phyloP scores from a whole-genome alignment of 1,284 basidiomycete species.

The Ganoderma lucidum region DNA sequence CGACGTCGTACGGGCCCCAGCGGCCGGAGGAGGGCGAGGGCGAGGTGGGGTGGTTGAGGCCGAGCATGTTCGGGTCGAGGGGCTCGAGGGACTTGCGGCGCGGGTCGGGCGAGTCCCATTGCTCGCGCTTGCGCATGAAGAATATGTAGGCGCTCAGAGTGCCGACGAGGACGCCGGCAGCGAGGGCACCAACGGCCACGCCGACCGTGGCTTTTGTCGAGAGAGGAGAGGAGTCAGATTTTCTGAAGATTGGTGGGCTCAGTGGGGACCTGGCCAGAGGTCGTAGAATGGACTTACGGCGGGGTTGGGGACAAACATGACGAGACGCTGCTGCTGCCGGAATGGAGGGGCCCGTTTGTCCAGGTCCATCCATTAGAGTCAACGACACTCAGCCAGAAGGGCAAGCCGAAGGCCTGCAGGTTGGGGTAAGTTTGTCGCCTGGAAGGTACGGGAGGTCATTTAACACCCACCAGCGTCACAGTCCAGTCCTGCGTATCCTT shows the following conservation, averaged over 20 bases:
- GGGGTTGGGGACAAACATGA: slow-evolving; percentile 39
- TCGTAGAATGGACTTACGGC: slow-evolving; percentile 6
- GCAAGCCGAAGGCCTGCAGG: slow-evolving; percentile 54
- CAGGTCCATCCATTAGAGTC: slow-evolving; percentile 60
- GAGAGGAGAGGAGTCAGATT: slow-evolving; percentile 11
- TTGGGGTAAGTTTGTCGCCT: not conserved
- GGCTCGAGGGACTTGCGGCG: slow-evolving; percentile 26
- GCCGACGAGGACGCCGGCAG: slow-evolving; percentile 52
- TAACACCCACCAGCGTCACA: slow-evolving; percentile 50
- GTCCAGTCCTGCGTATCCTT: slow-evolving; percentile 62
- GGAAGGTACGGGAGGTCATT: not conserved
- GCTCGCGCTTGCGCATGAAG: slow-evolving; percentile 41
- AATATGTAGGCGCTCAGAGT: slow-evolving; percentile 35
- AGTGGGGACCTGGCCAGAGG: not conserved
- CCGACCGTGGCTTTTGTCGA: slow-evolving; percentile 46
- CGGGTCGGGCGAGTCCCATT: slow-evolving; percentile 18
- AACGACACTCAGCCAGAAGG: slow-evolving; percentile 63
- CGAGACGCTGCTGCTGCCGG: slow-evolving; percentile 47
- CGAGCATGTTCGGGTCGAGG: slow-evolving; percentile 17
- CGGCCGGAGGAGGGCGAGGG: slow-evolving; percentile 3
- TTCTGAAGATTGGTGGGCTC: not conserved
- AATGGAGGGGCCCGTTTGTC: slow-evolving; percentile 64
- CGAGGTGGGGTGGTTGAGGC: slow-evolving; percentile 13
- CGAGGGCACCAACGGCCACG: slow-evolving; percentile 52
- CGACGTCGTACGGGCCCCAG: slow-evolving; percentile 21